Conservation (phyloP, 257 asterid species). For the Lavandula angustifolia region DNA sequence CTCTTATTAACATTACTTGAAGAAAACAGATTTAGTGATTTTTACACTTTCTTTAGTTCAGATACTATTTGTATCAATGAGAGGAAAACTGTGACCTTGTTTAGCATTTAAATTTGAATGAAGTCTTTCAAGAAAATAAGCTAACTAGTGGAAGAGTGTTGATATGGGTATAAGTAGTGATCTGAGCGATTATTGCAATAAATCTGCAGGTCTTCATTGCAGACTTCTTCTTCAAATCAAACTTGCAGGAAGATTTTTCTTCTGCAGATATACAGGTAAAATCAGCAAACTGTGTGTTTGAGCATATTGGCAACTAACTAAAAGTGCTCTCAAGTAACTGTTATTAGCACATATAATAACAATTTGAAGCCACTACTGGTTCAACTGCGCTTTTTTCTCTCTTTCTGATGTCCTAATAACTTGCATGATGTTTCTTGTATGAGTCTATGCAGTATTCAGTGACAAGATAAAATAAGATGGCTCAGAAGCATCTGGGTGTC, state of each 20-base stretch:
- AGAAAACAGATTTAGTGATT: conserved; percentile 7
- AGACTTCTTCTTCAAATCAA: conserved; percentile 88
- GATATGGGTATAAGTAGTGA: conserved; percentile 3
- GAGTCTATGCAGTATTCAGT: conserved; percentile 9
- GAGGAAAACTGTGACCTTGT: background rate
- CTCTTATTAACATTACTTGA: background rate
- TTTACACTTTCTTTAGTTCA: conserved; percentile 16
- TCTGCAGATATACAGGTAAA: conserved; percentile 84
- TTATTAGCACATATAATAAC: conserved; percentile 7
- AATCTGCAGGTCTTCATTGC: conserved; percentile 79
- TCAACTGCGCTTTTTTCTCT: background rate
- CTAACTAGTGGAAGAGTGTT: background rate
- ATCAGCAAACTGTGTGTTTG: background rate
- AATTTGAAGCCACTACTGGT: conserved; percentile 2
- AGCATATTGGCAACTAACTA: background rate
- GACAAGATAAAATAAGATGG: too few relatives aligned
- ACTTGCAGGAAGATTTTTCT: conserved; percentile 70
- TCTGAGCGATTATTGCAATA: conserved; percentile 30
- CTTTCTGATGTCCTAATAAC: conserved; percentile 5
- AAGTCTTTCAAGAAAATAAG: conserved; percentile 15
- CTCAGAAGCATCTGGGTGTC: too few relatives aligned
- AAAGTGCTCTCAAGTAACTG: conserved; percentile 14
- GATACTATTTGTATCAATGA: background rate
- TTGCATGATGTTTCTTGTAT: background rate
- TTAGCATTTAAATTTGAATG: background rate